phyloP scores from a whole-genome alignment of 768 basidiomycete genomes.

The Russula virescens region DNA sequence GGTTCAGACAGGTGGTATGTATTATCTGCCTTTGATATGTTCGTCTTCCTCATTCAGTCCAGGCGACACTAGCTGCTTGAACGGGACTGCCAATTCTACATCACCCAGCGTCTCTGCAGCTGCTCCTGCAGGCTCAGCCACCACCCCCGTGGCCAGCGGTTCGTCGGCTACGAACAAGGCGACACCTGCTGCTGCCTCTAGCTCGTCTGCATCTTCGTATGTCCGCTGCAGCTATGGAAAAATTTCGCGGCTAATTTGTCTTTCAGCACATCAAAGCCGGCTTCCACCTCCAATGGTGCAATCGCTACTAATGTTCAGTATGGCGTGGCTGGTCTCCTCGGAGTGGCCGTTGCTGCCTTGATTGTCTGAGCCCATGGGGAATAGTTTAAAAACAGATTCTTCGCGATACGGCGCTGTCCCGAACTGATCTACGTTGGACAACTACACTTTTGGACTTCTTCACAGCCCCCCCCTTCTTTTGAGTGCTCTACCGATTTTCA shows the following conservation, averaged over 20 bases:
- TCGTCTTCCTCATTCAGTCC: background rate
- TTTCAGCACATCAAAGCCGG: background rate
- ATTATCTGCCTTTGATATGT: background rate
- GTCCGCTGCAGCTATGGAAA: background rate
- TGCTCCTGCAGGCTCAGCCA: conserved; percentile 9
- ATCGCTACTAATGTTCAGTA: conserved; percentile 32
- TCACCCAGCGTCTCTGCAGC: background rate
- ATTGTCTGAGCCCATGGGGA: conserved; percentile 30
- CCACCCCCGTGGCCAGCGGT: background rate
- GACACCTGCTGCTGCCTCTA: background rate
- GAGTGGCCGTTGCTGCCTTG: conserved; percentile 36
- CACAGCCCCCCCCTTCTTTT: background rate
- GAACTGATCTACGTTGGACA: conserved; percentile 9
- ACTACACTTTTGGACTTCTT: conserved; percentile 11
- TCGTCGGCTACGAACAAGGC: background rate
- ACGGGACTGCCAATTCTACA: conserved; percentile 6
- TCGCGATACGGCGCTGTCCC: background rate
- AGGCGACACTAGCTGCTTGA: conserved; percentile 38
- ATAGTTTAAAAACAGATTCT: background rate
- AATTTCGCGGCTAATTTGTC: background rate
- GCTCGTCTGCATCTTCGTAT: conserved; percentile 2
- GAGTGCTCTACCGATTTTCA: conserved; percentile 1
- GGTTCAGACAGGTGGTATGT: conserved; percentile 34
- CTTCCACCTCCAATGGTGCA: conserved; percentile 31
- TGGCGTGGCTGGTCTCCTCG: conserved; percentile 38